Conservation (phyloP, 306 rosid genomes). For the Prinsepia uniflora region DNA sequence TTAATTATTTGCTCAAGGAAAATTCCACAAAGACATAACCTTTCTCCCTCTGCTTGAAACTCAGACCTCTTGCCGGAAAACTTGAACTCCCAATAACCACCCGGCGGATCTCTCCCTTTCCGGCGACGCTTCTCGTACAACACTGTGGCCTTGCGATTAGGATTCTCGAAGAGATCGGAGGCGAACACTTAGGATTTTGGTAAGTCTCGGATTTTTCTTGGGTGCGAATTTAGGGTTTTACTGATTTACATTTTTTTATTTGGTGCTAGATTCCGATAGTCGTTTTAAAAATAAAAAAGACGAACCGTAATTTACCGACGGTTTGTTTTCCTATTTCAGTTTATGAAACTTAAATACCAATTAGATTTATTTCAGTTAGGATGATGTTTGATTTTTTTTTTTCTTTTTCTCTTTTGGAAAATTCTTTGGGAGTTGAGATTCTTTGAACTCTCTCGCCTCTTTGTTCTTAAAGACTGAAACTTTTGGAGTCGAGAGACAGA, state of each 20-base stretch:
- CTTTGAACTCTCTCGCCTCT: conserved; percentile 23
- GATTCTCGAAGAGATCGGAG: conserved; percentile 9
- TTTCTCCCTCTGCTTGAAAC: background rate
- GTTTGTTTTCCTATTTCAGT: background rate
- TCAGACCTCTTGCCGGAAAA: conserved; percentile 31
- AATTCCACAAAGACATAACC: background rate
- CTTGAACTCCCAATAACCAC: conserved; percentile 23
- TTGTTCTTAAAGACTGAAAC: background rate
- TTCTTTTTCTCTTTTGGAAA: background rate
- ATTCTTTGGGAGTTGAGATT: conserved; percentile 8
- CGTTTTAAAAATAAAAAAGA: too few relatives aligned
- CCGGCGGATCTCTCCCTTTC: conserved; percentile 5
- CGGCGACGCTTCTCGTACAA: conserved; percentile 5
- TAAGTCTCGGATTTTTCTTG: background rate
- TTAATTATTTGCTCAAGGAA: conserved; percentile 8
- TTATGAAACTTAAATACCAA: background rate
- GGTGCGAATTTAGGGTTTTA: conserved; percentile 7
- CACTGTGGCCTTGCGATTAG: conserved; percentile 6
- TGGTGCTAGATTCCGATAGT: background rate
- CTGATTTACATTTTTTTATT: background rate
- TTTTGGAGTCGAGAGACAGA: background rate
- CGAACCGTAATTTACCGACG: background rate
- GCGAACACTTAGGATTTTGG: background rate
- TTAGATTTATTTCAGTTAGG: background rate
- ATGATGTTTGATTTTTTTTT: background rate